Evolutionary conservation across 495 filamentous ascomycete species (phyloP).

Genomic region (Tuber melanosporum): DNA sequence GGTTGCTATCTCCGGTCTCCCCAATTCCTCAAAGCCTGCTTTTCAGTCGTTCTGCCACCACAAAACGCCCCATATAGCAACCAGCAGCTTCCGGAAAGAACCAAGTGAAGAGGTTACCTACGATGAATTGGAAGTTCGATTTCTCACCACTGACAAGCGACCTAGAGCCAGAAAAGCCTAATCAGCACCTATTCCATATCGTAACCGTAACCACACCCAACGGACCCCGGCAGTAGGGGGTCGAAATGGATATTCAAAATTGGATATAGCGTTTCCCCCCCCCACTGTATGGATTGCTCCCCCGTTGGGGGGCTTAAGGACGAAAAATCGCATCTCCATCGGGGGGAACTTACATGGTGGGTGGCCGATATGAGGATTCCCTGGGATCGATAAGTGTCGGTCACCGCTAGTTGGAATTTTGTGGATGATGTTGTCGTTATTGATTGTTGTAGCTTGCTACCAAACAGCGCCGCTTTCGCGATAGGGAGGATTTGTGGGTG

Average conservation of each 20-base stretch:
- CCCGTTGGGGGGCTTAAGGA: neutral
- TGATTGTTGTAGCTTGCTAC: slow-evolving; percentile 10
- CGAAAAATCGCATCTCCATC: slow-evolving; percentile 11
- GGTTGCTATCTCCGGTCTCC: neutral
- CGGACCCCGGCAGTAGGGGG: neutral
- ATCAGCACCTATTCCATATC: slow-evolving; percentile 10
- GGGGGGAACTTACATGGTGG: slow-evolving; percentile 33
- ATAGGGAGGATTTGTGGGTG: slow-evolving; percentile 8
- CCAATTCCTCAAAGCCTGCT: neutral
- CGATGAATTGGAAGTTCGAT: slow-evolving; percentile 75
- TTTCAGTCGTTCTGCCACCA: neutral
- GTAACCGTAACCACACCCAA: neutral
- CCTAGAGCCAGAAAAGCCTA: slow-evolving; percentile 21
- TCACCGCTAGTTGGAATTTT: slow-evolving; percentile 20
- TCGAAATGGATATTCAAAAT: neutral
- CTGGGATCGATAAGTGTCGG: slow-evolving; percentile 24
- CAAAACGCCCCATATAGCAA: neutral
- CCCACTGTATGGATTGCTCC: neutral
- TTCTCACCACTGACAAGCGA: slow-evolving; percentile 55
- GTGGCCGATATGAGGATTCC: slow-evolving; percentile 22
- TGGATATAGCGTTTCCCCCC: neutral
- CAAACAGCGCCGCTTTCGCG: slow-evolving; percentile 10
- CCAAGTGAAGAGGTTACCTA: slow-evolving; percentile 21
- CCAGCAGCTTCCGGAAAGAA: slow-evolving; percentile 12
- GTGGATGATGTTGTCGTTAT: slow-evolving; percentile 23